Evolutionary conservation across 257 asterid genomes (phyloP), one percentile per base, ranked within the genome.

Genomic region (Knoxia roxburghii): DNA sequence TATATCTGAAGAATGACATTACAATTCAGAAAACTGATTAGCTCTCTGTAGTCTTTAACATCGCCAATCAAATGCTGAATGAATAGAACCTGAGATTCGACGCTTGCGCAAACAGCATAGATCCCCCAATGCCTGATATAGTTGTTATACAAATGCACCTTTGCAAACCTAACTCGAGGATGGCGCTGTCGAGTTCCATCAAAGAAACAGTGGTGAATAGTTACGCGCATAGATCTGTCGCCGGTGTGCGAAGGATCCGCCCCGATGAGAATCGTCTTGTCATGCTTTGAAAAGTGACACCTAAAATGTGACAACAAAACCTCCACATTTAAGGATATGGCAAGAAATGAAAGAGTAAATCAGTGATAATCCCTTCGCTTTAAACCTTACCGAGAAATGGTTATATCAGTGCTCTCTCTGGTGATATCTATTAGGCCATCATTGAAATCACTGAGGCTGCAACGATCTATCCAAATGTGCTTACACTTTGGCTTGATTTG

Each of bases 191-290:
- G 72, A 4, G 98, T 93, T 67, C 97, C 98, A 61, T 93, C 84
- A 30, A 93, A 93, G 81, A 89, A 89, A 62, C 98, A 89, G 72
- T 93, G 98, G 81, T 93, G 98, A 70, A 93, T 82, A n/a, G 96
- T 93, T 37, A 89, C 90, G 21, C 83, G 67, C 7, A 93, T 93
- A 76, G 89, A 78, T 79, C 97, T 77, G 59, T 92, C 98, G 0
- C 80, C 79, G 2, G 76, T 76, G 72, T 87, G 67, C 7, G 90
- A 82, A 71, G 97, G 73, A 70, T 89, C 96, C 9, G 82, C 95
- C 23, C 98, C 97, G 0, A 92, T 88, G 23, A 92, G 94, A 46
- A 92, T 65, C 0, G 98, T 83, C 45, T 92, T 92, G 75, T 92
- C 79, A 32, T 92, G 98, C n/a, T 86, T 81, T 18, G 81, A 77